Evolutionary conservation across 805 yeast genomes (phyloP).

Genomic region (Saturnispora ahearnii): DNA sequence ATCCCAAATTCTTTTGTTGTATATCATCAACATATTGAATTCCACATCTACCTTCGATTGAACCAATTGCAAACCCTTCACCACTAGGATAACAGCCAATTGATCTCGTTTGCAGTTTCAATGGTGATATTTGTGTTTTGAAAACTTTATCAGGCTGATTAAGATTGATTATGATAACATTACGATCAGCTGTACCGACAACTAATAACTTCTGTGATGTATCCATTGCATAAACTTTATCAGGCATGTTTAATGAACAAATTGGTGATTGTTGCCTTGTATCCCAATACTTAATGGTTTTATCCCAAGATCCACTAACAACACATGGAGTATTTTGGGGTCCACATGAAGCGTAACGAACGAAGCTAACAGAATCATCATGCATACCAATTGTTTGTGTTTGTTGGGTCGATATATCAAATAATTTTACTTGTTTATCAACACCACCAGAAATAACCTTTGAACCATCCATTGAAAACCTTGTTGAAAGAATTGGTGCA

Average conservation of each 20-base stretch:
- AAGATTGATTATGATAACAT: slow-evolving; percentile 66
- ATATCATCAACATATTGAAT: slow-evolving; percentile 83
- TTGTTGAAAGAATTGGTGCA: slow-evolving; percentile 73
- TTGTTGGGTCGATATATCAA: slow-evolving; percentile 77
- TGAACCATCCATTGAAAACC: slow-evolving; percentile 83
- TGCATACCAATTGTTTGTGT: slow-evolving; percentile 79
- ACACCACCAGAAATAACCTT: slow-evolving; percentile 84
- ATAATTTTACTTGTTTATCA: slow-evolving; percentile 78
- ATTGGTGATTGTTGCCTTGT: slow-evolving; percentile 76
- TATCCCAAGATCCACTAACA: slow-evolving; percentile 95
- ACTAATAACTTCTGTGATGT: slow-evolving; percentile 71
- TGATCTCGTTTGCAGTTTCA: slow-evolving; percentile 82
- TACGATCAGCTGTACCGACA: slow-evolving; percentile 90
- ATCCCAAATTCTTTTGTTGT: slow-evolving; percentile 63
- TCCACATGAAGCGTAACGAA: slow-evolving; percentile 75
- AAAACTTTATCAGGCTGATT: slow-evolving; percentile 77
- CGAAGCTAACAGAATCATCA: slow-evolving; percentile 66
- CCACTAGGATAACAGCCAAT: slow-evolving; percentile 85
- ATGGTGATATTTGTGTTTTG: slow-evolving; percentile 63
- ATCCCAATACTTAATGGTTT: slow-evolving; percentile 92
- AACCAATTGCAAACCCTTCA: slow-evolving; percentile 86
- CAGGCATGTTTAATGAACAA: slow-evolving; percentile 75
- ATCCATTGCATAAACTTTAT: slow-evolving; percentile 87
- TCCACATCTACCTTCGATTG: slow-evolving; percentile 93
- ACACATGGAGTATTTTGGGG: slow-evolving; percentile 75